Conservation (phyloP, 805 yeast genomes). For the Schwanniomyces sp. region DNA sequence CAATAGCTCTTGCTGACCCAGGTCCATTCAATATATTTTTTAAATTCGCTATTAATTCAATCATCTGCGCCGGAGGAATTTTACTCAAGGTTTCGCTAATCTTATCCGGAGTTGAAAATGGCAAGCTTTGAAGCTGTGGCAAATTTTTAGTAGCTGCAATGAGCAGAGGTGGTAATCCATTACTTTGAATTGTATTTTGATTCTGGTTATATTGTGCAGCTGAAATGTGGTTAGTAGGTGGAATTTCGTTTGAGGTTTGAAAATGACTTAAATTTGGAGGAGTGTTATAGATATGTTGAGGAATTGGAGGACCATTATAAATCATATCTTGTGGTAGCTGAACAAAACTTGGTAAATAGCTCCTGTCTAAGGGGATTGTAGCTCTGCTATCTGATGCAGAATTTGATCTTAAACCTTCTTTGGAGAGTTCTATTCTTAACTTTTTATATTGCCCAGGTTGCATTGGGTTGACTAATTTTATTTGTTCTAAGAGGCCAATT, state of each 20-base stretch:
- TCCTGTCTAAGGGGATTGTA: conserved; percentile 43
- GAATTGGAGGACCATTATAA: conserved; percentile 10
- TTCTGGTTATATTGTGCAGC: not conserved
- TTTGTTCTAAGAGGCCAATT: conserved; percentile 39
- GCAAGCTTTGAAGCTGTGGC: conserved; percentile 48
- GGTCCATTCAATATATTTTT: conserved; percentile 56
- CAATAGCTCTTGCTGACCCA: conserved; percentile 50
- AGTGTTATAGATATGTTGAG: conserved; percentile 2
- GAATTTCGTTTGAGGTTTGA: conserved; percentile 1
- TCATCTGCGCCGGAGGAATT: conserved; percentile 68
- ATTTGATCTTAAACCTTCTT: conserved; percentile 51
- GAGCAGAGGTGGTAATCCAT: conserved; percentile 16
- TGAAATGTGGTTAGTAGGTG: not conserved
- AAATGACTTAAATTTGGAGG: conserved; percentile 5
- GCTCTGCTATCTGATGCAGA: conserved; percentile 40
- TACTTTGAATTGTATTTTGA: not conserved
- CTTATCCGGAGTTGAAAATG: conserved; percentile 53
- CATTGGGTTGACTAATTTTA: conserved; percentile 34
- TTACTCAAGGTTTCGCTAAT: conserved; percentile 61
- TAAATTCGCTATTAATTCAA: conserved; percentile 66
- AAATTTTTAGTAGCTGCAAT: conserved; percentile 56
- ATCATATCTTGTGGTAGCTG: conserved; percentile 52
- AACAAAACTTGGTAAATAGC: conserved; percentile 57
- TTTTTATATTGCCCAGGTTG: conserved; percentile 42
- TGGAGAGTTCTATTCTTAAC: conserved; percentile 58